Evolutionary conservation across 345 rosid genomes (phyloP).

Genomic region (Pistacia integerrima): DNA sequence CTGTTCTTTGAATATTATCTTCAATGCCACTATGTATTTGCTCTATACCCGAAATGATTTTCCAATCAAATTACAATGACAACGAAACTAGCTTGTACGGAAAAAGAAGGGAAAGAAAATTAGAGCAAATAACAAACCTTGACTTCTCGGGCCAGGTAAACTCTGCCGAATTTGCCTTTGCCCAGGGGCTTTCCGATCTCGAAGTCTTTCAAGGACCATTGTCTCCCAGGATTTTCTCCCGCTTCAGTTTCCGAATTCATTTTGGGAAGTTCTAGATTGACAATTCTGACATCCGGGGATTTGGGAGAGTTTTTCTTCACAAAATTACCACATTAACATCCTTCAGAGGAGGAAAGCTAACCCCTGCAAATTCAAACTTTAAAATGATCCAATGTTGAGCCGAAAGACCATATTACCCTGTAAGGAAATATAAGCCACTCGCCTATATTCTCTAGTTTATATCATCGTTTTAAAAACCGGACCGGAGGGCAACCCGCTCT

Average conservation of each 20-base stretch:
- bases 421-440: too few species aligned
- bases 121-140: constrained; percentile 40
- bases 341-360: too few species aligned
- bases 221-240: constrained; percentile 26
- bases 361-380: not conserved
- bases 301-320: not conserved
- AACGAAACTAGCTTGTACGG: not conserved
- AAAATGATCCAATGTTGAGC: too few species aligned
- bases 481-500: too few species aligned
- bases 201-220: constrained; percentile 73
- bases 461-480: too few species aligned
- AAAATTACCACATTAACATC: too few species aligned
- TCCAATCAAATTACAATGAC: not conserved
- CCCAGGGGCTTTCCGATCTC: constrained; percentile 94
- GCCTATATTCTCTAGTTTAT: too few species aligned
- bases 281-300: not conserved
- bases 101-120: not conserved
- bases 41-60: constrained; percentile 35
- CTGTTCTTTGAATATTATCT: constrained; percentile 85
- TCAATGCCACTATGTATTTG: constrained; percentile 78
- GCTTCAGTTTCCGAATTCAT: constrained; percentile 10
- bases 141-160: constrained; percentile 82
- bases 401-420: too few species aligned
- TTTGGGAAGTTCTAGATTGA: not conserved
- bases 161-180: constrained; percentile 88